Percentiles rank a stretch among this genome's conserved stretches.
These are phyloP conservation scores for Huntiella moniliformis DNA, from an alignment of 2,329 filamentous ascomycete species.

Conservation along the genomic window DNA sequence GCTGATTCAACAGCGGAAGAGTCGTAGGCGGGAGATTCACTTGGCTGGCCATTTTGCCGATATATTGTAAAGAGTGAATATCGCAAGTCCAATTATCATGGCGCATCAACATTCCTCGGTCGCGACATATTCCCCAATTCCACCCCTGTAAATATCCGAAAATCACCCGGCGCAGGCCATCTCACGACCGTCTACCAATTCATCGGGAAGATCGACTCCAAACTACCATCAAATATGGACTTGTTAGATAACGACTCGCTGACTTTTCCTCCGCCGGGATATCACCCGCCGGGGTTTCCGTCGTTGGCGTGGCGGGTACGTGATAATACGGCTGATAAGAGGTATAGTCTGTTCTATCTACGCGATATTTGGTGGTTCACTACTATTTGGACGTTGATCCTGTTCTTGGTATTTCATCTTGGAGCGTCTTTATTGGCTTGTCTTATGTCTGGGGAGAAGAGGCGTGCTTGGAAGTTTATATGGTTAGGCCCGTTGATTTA, in stretches of 20 bases:
- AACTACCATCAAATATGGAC: slow-evolving; percentile 12
- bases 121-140: too few species aligned
- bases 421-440: slow-evolving; percentile 54
- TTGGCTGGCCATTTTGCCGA: slow-evolving; percentile 1
- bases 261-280: slow-evolving; percentile 23
- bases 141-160: too few species aligned
- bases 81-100: too few species aligned
- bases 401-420: slow-evolving; percentile 58
- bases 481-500: slow-evolving; percentile 60
- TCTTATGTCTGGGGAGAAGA: slow-evolving; percentile 45
- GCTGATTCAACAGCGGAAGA: slow-evolving; percentile 40
- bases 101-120: too few species aligned
- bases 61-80: background rate
- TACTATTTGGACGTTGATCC: slow-evolving; percentile 65
- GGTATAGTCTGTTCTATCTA: slow-evolving; percentile 50
- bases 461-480: slow-evolving; percentile 38
- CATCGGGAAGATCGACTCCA: background rate
- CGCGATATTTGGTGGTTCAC: slow-evolving; percentile 76
- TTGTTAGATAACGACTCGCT: too few species aligned
- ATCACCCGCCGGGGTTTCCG: slow-evolving; percentile 55
- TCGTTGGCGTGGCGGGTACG: slow-evolving; percentile 58
- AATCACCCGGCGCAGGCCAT: too few species aligned
- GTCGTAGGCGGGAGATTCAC: slow-evolving; percentile 17
- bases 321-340: slow-evolving; percentile 22
- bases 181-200: too few species aligned